These are phyloP conservation scores for Boletus mariae DNA, from an alignment of 1,284 basidiomycete genomes.

Conservation along the genomic window DNA sequence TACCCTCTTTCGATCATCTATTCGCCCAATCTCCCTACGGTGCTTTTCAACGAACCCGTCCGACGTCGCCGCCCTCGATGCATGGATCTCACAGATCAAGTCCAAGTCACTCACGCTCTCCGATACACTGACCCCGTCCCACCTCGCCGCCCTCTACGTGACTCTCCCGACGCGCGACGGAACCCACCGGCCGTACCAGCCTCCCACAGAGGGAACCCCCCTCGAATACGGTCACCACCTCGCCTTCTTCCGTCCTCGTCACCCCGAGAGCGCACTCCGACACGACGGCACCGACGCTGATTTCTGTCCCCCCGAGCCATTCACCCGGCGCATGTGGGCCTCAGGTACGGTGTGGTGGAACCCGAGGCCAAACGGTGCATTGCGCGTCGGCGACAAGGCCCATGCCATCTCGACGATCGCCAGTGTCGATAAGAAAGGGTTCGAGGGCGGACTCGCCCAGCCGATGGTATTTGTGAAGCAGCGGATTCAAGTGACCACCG, in stretches of 20 bases:
- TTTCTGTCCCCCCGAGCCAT: conserved; percentile 71
- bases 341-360: conserved; percentile 71
- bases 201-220: conserved; percentile 41
- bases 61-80: conserved; percentile 36
- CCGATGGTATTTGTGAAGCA: conserved; percentile 82
- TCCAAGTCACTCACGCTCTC: conserved; percentile 40
- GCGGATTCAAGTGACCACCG: conserved; percentile 46
- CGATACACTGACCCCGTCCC: conserved; percentile 49
- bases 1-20: neutral
- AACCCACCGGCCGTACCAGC: conserved; percentile 29
- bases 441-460: conserved; percentile 40
- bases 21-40: conserved; percentile 3
- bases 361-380: conserved; percentile 30
- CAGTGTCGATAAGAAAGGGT: conserved; percentile 64
- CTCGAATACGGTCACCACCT: conserved; percentile 69
- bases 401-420: conserved; percentile 49
- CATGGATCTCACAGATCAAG: conserved; percentile 43
- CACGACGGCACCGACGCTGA: conserved; percentile 70
- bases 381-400: conserved; percentile 56
- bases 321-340: conserved; percentile 82
- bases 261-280: conserved; percentile 55
- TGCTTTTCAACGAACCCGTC: conserved; percentile 9
- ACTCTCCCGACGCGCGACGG: conserved; percentile 72
- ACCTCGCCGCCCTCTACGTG: conserved; percentile 57
- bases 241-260: conserved; percentile 69